Evolutionary conservation across 352 stramenopile species (phyloP).

Genomic region (Globisporangium abappressorium): DNA sequence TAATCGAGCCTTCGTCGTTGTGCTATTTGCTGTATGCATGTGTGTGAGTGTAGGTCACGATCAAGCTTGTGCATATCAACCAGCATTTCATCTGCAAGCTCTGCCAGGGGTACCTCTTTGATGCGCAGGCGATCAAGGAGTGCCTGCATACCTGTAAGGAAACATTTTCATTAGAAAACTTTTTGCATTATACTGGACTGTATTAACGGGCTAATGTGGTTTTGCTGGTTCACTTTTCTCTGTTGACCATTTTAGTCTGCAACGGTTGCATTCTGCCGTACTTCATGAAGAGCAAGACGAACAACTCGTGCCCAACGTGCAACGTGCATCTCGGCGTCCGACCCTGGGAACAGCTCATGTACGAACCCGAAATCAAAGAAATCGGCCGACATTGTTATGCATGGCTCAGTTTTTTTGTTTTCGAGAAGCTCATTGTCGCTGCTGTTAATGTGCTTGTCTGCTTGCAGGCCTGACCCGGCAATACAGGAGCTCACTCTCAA

Average conservation of each 20-base stretch:
- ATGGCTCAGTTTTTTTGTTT: neutral
- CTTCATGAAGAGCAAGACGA: slow-evolving; percentile 32
- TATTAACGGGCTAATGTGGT: neutral
- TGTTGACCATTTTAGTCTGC: slow-evolving; percentile 37
- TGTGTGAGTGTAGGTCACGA: slow-evolving; percentile 28
- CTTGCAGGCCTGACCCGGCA: slow-evolving; percentile 42
- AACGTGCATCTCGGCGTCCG: slow-evolving; percentile 41
- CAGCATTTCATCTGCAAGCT: slow-evolving; percentile 61
- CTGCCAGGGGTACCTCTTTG: slow-evolving; percentile 65
- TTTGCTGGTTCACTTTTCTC: neutral
- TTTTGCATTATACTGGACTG: neutral
- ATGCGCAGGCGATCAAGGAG: slow-evolving; percentile 74
- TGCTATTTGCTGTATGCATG: neutral
- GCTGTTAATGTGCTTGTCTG: neutral
- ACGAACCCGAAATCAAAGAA: neutral
- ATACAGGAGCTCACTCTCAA: slow-evolving; percentile 57
- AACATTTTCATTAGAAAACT: too few relatives aligned
- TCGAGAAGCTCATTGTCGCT: neutral
- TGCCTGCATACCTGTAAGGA: slow-evolving; percentile 75
- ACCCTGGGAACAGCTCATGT: slow-evolving; percentile 57
- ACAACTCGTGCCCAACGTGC: slow-evolving; percentile 47
- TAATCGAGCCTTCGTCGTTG: neutral
- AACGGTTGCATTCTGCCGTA: slow-evolving; percentile 54
- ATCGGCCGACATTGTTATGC: neutral
- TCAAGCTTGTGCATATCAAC: slow-evolving; percentile 48